A percentile compares a stretch with the other conserved stretches of the same genome.
Evolutionary conservation across 2,329 filamentous ascomycete species (phyloP).

Genomic region (Curvularia verruculosa): DNA sequence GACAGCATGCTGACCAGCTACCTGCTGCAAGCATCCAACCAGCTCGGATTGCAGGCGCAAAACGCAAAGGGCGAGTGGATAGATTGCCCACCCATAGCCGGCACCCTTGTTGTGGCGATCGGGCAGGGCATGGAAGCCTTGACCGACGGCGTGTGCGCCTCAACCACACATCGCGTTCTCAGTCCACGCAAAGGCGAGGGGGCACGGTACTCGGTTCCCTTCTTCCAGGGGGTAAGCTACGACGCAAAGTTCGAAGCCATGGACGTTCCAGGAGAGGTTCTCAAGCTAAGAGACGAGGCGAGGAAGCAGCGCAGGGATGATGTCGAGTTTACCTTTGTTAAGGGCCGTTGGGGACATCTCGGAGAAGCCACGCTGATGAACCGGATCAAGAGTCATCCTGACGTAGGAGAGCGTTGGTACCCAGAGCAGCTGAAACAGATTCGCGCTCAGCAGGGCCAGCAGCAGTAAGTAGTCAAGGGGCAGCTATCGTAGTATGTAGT

Average conservation of each 20-base stretch:
- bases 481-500: neutral
- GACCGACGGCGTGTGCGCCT: conserved; percentile 79
- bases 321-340: conserved; percentile 85
- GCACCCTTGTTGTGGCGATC: conserved; percentile 84
- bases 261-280: conserved; percentile 68
- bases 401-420: conserved; percentile 79
- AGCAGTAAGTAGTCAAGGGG: conserved; percentile 9
- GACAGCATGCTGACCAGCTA: conserved; percentile 85
- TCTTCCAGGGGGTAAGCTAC: conserved; percentile 85
- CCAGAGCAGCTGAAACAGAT: conserved; percentile 53
- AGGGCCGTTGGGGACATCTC: conserved; percentile 68
- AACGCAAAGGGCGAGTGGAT: conserved; percentile 81
- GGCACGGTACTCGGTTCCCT: conserved; percentile 78
- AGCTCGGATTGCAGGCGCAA: conserved; percentile 80
- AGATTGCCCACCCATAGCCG: conserved; percentile 75
- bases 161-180: conserved; percentile 84
- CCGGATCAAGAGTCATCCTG: conserved; percentile 82
- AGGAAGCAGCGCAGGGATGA: conserved; percentile 67
- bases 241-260: conserved; percentile 81
- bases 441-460: conserved; percentile 46
- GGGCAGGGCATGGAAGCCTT: conserved; percentile 86
- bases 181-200: conserved; percentile 72
- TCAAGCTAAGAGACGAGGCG: conserved; percentile 66
- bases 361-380: conserved; percentile 87
- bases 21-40: conserved; percentile 77